These are phyloP conservation scores for Saturnispora bothae DNA, from an alignment of 805 yeast species.

Conservation along the genomic window DNA sequence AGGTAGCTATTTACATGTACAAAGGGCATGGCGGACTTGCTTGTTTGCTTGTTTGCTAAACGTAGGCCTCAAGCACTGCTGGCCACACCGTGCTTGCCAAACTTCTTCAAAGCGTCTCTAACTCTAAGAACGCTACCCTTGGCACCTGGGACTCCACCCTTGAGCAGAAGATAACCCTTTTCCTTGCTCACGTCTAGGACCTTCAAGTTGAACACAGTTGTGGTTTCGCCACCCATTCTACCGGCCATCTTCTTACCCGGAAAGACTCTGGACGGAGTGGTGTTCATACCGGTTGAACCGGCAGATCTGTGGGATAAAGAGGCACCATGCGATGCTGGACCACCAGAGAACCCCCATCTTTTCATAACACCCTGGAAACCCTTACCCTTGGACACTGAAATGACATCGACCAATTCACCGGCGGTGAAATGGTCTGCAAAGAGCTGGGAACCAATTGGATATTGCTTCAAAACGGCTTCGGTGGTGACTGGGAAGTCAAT, in stretches of 20 bases:
- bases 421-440: conserved; percentile 73
- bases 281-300: conserved; percentile 95
- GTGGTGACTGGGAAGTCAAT: conserved; percentile 74
- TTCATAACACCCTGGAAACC: conserved; percentile 99
- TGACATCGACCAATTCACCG: conserved; percentile 79
- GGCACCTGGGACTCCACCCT: conserved; percentile 90
- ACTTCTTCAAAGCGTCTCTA: conserved; percentile 60
- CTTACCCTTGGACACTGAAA: conserved; percentile 79
- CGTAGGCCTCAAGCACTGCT: too few relatives aligned
- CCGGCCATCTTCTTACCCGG: conserved; percentile 99
- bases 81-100: too few relatives aligned
- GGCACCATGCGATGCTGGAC: conserved; percentile 91
- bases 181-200: conserved; percentile 74
- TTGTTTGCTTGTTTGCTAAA: too few relatives aligned
- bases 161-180: conserved; percentile 69
- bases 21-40: too few relatives aligned
- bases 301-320: conserved; percentile 89
- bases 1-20: too few relatives aligned
- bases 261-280: conserved; percentile 89
- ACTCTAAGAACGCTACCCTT: conserved; percentile 63
- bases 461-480: conserved; percentile 38
- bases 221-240: conserved; percentile 73
- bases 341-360: conserved; percentile 81
- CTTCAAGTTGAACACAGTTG: conserved; percentile 66
- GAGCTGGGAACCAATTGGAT: conserved; percentile 69